phyloP scores from a whole-genome alignment of 352 stramenopile species.

The Globisporangium heterothallicum region DNA sequence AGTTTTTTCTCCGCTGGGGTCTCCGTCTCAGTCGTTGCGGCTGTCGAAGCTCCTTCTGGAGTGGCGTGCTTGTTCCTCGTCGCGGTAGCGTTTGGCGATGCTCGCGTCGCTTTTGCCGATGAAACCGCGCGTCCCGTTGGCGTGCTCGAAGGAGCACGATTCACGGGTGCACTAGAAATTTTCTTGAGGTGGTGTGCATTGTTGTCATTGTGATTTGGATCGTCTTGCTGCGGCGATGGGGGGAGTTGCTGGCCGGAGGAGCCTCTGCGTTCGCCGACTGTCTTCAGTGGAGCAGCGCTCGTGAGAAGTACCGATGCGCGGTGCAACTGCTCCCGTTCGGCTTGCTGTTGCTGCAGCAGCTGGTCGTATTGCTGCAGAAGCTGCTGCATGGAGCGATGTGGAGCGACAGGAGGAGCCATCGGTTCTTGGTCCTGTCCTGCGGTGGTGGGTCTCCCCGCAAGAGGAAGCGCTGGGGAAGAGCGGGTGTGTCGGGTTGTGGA shows the following conservation, averaged over 20 bases:
- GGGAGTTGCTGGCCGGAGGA: not conserved
- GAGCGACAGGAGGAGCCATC: not conserved
- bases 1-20: constrained; percentile 41
- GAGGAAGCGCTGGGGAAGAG: too few species aligned
- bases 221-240: not conserved
- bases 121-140: not conserved
- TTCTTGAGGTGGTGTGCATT: constrained; percentile 4
- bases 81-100: constrained; percentile 7
- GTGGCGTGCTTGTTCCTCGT: constrained; percentile 17
- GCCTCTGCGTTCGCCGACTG: not conserved
- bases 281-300: not conserved
- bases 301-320: constrained; percentile 16
- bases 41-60: constrained; percentile 10
- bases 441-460: too few species aligned
- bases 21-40: not conserved
- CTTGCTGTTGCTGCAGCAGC: constrained; percentile 25
- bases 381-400: constrained; percentile 26
- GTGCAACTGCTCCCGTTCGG: constrained; percentile 23
- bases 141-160: not conserved
- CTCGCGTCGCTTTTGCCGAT: not conserved
- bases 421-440: not conserved
- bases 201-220: not conserved
- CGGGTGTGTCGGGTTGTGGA: too few species aligned
- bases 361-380: constrained; percentile 46
- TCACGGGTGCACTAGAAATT: constrained; percentile 9